Base-by-base conservation (phyloP, 1,284 basidiomycete species). In the Sanguinoderma infundibulare region DNA sequence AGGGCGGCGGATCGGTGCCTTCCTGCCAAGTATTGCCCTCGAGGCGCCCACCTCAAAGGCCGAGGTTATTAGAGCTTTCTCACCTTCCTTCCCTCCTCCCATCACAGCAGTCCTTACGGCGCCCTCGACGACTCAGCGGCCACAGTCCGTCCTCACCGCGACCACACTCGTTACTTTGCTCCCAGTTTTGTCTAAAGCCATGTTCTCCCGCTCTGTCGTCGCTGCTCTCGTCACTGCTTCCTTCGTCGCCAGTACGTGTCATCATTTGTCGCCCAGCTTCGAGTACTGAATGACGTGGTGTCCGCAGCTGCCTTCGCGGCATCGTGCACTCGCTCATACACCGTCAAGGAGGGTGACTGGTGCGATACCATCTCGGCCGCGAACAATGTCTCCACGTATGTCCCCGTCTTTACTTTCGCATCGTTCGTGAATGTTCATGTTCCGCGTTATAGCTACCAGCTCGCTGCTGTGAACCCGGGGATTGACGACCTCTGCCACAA, bases 321-420 rank as follows among this genome's bases (percentile, higher is more conserved):
- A 53, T 70, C 73, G n/a, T 92, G 90, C 74, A 72, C 79, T 17
- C 86, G 89, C 61, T 70, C 69, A 8, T 91, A 92, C 78, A 86
- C 81, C 60, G 80, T 90, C 53, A 68, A 83, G 66, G 69, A 69
- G 1, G 86, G 85, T 56, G 90, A 92, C 69, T 82, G 79, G 57
- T 92, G 90, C 70, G 88, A 92, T 77, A 70, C 72, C 65, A 91
- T 92, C 72, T 90, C 89, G 60, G 82, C 83, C 38, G 79, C 82
- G 20, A 72, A 90, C 47, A 81, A 84, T 55, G 87, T 83, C 60
- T 90, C 90, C 30, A 90, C 90, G 84, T 90, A 69, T 54, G 81
- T 76, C 30, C 14, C 63, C 22, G 30, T 35, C 44, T 38, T 20
- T 20, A n/a, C 40, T 32, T 64, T 64, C 35, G 67, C 66, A 53